Evolutionary conservation across 2,329 filamentous ascomycete species (phyloP), one percentile per base, ranked within the genome.

Genomic region (Botrytis pseudocinerea): DNA sequence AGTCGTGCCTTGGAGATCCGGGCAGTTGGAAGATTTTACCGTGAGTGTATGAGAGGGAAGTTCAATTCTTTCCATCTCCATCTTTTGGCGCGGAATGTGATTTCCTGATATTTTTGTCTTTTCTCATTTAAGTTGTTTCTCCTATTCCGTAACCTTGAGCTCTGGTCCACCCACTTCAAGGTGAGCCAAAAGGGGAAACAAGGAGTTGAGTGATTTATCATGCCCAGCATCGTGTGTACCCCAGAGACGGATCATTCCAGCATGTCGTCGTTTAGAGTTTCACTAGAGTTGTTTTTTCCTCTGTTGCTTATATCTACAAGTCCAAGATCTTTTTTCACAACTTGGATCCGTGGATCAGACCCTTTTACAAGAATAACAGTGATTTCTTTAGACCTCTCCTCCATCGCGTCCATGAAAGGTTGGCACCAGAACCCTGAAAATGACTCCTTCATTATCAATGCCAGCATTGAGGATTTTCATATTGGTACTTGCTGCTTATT

Each of bases 131-230:
- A 1, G 48, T 16, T 51, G 12, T 2, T 38, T 38, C 35, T 38
- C 35, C 4, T 38, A 7, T 38, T 0, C 12, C 14, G 25, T 51
- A 51, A 0, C 12, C 48, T 20, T 20, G 35, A 38, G 20, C 18
- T 20, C 8, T 32, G 6, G 16, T 32, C 14, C 32, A 10, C 8
- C 8, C 28, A 3, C 16, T 59, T 59, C n/a, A 32, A 59, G n/a
- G 28, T 32, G 8, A 28, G 2, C 7, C 54, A 18, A 18, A 28
- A 57, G 8, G 16, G 14, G 18, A 12, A 20, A 28, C 7, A 20
- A 8, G 16, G 0, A 59, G 1, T 32, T 10, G 16, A 20, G 1
- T 20, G 0, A 28, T 10, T 32, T 20, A 59, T 59, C 16, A 9
- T 32, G n/a, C 16, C n/a, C 0, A 28, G 51, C 6, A 59, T 59